Evolutionary conservation across 108 stramenopile genomes (phyloP), one percentile per base, ranked within the genome.

Genomic region (Conticribra weissflogii): DNA sequence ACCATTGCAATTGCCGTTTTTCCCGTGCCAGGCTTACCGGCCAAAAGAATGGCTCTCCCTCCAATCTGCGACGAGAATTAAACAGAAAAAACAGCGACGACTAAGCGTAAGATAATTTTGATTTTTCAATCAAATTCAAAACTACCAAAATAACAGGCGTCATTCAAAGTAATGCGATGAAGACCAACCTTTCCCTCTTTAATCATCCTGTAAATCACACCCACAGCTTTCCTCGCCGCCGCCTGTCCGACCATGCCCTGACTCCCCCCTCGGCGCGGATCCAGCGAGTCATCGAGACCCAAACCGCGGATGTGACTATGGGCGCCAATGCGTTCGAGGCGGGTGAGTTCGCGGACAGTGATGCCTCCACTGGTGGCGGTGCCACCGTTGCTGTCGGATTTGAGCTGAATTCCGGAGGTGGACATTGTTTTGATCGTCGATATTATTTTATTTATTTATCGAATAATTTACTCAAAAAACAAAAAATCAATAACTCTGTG

Each of bases 241-340:
- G 46, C 32, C 76, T 92, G 90, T 22, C 91, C 88, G 21, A 98
- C 93, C 94, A 98, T 92, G 47, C 98, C 98, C 66, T 96, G 92
- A 41, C 79, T 81, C 9, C 87, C 85, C 8, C 86, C 86, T 29
- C 24, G 21, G 8, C 88, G 78, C 7, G 93, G 89, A 72, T 99
- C 98, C 31, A 99, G 84, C 16, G 93, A 59, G 66, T 99, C 99
- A 63, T 97, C 96, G 46, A 99, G 76, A 5, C 99, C 99, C 5
- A 99, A 82, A 19, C 99, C 99, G 30, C 95, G 87, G 76, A 99
- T 99, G 84, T 99, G 99, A 46, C 91, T 93, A 77, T 99, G 99
- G 1, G 98, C 98, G 18, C 98, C 98, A 64, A 98, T 98, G 27
- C 99, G 96, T 85, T 99, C 99, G 56, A 99, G 91, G 49, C 95